Evolutionary conservation across 2,329 filamentous ascomycete genomes (phyloP).

Genomic region (Aureobasidium musti): DNA sequence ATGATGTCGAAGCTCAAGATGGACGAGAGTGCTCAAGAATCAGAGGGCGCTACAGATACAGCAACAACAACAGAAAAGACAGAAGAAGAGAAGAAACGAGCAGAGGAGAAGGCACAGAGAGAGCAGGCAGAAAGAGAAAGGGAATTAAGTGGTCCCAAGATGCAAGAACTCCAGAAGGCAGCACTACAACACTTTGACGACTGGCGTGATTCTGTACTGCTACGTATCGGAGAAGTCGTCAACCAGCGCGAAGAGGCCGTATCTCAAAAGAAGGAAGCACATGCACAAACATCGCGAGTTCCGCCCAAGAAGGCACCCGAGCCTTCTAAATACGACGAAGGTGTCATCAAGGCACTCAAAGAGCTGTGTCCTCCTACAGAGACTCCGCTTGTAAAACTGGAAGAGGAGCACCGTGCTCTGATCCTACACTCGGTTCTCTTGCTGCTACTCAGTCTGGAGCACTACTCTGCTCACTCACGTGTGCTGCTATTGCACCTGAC

Average conservation of each 20-base stretch:
- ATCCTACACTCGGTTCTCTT: constrained; percentile 44
- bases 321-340: constrained; percentile 35
- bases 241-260: constrained; percentile 42
- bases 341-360: constrained; percentile 38
- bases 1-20: constrained; percentile 36
- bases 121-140: constrained; percentile 48
- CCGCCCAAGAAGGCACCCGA: constrained; percentile 30
- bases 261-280: constrained; percentile 43
- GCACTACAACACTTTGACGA: constrained; percentile 72
- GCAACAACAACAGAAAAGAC: constrained; percentile 32
- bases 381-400: constrained; percentile 42
- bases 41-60: neutral
- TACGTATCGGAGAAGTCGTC: constrained; percentile 68
- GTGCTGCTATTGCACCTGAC: constrained; percentile 42
- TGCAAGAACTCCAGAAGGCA: constrained; percentile 68
- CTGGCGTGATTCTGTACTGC: constrained; percentile 72
- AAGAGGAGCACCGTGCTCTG: constrained; percentile 41
- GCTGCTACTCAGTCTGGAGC: constrained; percentile 45
- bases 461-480: constrained; percentile 44
- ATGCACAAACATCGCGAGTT: constrained; percentile 43
- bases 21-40: constrained; percentile 22
- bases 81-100: constrained; percentile 37
- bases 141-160: constrained; percentile 54
- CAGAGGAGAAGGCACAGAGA: constrained; percentile 39
- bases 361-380: constrained; percentile 44